Conservation (phyloP, 2,329 filamentous ascomycete genomes). For the Ophiostoma sp. region DNA sequence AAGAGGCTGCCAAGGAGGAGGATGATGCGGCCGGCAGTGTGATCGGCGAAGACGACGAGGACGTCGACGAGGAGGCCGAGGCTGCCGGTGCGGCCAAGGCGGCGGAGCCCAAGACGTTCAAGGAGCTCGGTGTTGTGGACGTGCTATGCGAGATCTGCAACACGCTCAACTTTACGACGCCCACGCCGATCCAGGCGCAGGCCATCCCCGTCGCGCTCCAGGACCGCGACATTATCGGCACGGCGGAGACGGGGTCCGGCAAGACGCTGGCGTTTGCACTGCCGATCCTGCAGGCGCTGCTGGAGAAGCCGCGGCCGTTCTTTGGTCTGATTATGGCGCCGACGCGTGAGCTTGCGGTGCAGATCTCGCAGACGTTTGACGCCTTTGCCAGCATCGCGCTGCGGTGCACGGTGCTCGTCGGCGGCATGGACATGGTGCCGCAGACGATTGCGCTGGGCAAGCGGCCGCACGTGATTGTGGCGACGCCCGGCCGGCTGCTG, state of each 20-base stretch:
- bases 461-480: constrained; percentile 89
- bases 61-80: not conserved
- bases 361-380: constrained; percentile 85
- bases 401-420: constrained; percentile 78
- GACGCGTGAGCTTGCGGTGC: constrained; percentile 86
- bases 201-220: constrained; percentile 75
- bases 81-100: not conserved
- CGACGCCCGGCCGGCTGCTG: constrained; percentile 80
- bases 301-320: constrained; percentile 78
- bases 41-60: not conserved
- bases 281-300: constrained; percentile 83
- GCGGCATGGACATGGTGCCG: constrained; percentile 91
- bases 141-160: constrained; percentile 84
- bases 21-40: not conserved
- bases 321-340: constrained; percentile 90
- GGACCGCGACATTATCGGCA: constrained; percentile 81
- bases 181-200: constrained; percentile 84
- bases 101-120: constrained; percentile 53
- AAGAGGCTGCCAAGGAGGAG: not conserved
- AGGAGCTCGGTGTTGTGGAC: constrained; percentile 73
- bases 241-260: constrained; percentile 91
- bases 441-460: constrained; percentile 91
- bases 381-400: constrained; percentile 87
- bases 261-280: constrained; percentile 95
- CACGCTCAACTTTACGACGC: constrained; percentile 72